A percentile compares a stretch with the other conserved stretches of the same genome.
These are phyloP conservation scores for Cinchona pubescens DNA, from an alignment of 257 asterid species.

Conservation along the genomic window DNA sequence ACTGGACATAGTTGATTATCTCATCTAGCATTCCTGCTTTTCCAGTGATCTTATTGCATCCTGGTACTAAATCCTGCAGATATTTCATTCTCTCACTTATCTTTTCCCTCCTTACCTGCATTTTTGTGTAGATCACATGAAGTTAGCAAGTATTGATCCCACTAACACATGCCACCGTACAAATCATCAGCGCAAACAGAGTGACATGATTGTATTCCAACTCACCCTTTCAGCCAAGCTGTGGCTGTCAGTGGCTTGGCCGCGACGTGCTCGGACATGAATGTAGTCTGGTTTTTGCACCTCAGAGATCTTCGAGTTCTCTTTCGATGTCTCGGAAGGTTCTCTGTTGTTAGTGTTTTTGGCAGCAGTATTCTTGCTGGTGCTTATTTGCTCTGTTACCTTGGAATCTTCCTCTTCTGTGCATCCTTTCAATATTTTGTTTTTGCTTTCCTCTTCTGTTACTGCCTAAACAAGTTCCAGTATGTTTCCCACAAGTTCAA, in stretches of 20 bases:
- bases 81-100: conserved; percentile 90
- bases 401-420: conserved; percentile 46
- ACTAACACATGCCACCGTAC: not conserved
- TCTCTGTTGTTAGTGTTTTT: conserved; percentile 28
- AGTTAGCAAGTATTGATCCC: not conserved
- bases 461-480: conserved; percentile 30
- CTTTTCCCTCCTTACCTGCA: conserved; percentile 86
- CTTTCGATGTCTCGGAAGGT: conserved; percentile 31
- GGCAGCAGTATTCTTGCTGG: conserved; percentile 37
- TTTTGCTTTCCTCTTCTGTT: conserved; percentile 46
- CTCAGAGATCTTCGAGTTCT: conserved; percentile 47
- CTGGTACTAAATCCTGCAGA: conserved; percentile 87
- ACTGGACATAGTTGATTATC: conserved; percentile 87
- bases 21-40: conserved; percentile 97
- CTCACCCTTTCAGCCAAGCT: conserved; percentile 97
- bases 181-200: conserved; percentile 11
- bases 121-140: not conserved
- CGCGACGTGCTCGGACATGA: conserved; percentile 95
- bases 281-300: conserved; percentile 69
- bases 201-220: not conserved
- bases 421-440: conserved; percentile 51
- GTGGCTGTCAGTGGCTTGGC: conserved; percentile 97
- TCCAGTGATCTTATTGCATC: conserved; percentile 86
- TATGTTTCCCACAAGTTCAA: not conserved
- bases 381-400: conserved; percentile 46